phyloP scores from a whole-genome alignment of 495 filamentous ascomycete species.

The Trichoderma asperelloides region DNA sequence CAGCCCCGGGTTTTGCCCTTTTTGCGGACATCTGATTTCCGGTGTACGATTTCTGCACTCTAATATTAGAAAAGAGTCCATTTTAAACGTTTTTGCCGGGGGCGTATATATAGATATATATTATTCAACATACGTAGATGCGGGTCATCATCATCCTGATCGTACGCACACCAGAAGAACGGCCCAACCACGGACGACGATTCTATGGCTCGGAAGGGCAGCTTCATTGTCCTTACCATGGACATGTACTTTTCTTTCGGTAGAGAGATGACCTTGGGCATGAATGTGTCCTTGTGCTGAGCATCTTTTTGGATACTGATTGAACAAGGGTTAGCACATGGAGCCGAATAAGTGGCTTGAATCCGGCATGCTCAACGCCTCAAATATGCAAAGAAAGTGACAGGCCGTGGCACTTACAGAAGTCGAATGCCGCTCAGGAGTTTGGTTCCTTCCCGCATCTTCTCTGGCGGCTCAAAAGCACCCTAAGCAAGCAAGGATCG shows the following conservation, averaged over 20 bases:
- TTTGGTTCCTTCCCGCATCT: constrained; percentile 30
- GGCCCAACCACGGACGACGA: constrained; percentile 42
- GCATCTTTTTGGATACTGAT: constrained; percentile 43
- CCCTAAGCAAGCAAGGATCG: constrained; percentile 25
- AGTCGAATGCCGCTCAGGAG: constrained; percentile 37
- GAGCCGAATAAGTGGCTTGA: too few species aligned
- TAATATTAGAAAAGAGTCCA: background rate
- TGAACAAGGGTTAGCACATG: background rate
- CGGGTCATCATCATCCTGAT: constrained; percentile 40
- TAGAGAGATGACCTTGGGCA: constrained; percentile 37
- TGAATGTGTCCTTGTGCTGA: constrained; percentile 40
- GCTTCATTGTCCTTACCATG: constrained; percentile 32
- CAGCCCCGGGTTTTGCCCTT: constrained; percentile 48
- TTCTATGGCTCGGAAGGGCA: constrained; percentile 45
- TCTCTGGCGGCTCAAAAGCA: constrained; percentile 32
- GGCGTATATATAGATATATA: too few species aligned
- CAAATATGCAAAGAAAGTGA: background rate
- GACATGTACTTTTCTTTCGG: constrained; percentile 29
- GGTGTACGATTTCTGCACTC: constrained; percentile 37
- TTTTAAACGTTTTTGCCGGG: too few species aligned
- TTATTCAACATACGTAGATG: constrained; percentile 37
- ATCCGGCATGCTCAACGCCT: background rate
- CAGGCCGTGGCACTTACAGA: constrained; percentile 30
- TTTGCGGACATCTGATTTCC: constrained; percentile 49
- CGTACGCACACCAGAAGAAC: constrained; percentile 47